phyloP scores from a whole-genome alignment of 495 filamentous ascomycete species.

The Podospora australis region DNA sequence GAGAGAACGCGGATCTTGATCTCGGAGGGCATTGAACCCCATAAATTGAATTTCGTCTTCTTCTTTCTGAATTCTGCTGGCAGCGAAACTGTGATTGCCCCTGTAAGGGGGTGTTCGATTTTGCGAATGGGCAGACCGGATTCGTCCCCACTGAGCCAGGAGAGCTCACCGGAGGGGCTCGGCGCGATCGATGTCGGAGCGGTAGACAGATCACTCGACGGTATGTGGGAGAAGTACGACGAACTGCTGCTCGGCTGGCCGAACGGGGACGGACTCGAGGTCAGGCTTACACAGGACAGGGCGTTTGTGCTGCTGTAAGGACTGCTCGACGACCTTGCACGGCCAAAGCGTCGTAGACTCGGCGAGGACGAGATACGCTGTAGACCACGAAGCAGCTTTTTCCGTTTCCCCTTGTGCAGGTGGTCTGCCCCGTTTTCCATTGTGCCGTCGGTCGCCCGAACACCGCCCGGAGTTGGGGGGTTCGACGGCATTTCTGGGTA shows the following conservation, averaged over 20 bases:
- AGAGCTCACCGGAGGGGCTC: slow-evolving; percentile 40
- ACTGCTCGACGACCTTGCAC: slow-evolving; percentile 59
- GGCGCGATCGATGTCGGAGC: slow-evolving; percentile 54
- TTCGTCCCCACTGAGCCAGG: slow-evolving; percentile 30
- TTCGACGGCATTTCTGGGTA: slow-evolving; percentile 3
- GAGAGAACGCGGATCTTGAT: slow-evolving; percentile 71
- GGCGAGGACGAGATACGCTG: slow-evolving; percentile 87
- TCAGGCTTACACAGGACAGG: slow-evolving; percentile 80
- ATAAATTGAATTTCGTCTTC: slow-evolving; percentile 59
- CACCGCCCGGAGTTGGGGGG: slow-evolving; percentile 10
- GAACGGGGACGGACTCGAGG: slow-evolving; percentile 52
- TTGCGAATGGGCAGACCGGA: slow-evolving; percentile 30
- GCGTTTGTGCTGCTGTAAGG: slow-evolving; percentile 49
- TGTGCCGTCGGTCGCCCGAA: slow-evolving; percentile 4
- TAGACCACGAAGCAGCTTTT: slow-evolving; percentile 68
- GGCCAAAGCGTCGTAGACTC: slow-evolving; percentile 58
- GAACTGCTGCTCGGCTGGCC: slow-evolving; percentile 44
- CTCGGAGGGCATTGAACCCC: slow-evolving; percentile 75
- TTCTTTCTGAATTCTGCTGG: slow-evolving; percentile 54
- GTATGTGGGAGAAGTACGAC: slow-evolving; percentile 48
- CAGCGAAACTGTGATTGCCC: slow-evolving; percentile 50
- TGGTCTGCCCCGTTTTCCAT: slow-evolving; percentile 40
- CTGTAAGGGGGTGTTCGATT: slow-evolving; percentile 20
- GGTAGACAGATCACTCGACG: slow-evolving; percentile 57
- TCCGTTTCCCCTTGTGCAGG: slow-evolving; percentile 60